A percentile compares a stretch with the other conserved stretches of the same genome.
Conservation (phyloP, 2,329 filamentous ascomycete genomes). For the Claviceps sp. region DNA sequence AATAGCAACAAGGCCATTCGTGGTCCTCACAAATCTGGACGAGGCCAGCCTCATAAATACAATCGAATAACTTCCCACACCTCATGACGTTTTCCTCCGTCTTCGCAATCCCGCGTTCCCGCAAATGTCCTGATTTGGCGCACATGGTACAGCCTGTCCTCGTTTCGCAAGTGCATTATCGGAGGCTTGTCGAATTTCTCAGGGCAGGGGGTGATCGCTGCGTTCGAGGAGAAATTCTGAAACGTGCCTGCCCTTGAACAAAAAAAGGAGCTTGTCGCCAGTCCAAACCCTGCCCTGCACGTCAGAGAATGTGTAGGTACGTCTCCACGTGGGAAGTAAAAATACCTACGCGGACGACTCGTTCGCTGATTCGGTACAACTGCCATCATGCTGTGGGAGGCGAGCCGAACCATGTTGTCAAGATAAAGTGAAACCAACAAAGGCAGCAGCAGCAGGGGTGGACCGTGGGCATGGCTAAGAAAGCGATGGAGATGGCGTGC, state of each 20-base stretch:
- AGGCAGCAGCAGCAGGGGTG: too few relatives aligned
- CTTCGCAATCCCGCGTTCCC: neutral
- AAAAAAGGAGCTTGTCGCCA: neutral
- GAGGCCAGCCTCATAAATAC: constrained; percentile 1
- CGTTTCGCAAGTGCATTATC: neutral
- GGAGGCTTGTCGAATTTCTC: neutral
- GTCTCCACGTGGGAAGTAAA: neutral
- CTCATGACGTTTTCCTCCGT: neutral
- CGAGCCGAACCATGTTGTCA: neutral
- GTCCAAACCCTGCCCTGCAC: neutral
- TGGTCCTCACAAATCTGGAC: neutral
- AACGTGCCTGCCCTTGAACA: neutral
- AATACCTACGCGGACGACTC: neutral
- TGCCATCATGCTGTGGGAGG: neutral
- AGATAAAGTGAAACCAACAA: constrained; percentile 1
- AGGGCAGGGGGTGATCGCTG: neutral
- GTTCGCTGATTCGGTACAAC: neutral
- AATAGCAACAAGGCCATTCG: too few relatives aligned
- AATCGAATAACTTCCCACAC: neutral
- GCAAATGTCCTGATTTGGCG: neutral
- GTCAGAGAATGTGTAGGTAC: neutral
- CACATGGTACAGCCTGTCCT: neutral
- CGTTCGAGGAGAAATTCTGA: neutral
- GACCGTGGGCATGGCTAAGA: too few relatives aligned
- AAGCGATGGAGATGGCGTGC: too few relatives aligned